Evolutionary conservation across 2,329 filamentous ascomycete species (phyloP), one percentile per base, ranked within the genome.

Genomic region (Boeremia exigua): DNA sequence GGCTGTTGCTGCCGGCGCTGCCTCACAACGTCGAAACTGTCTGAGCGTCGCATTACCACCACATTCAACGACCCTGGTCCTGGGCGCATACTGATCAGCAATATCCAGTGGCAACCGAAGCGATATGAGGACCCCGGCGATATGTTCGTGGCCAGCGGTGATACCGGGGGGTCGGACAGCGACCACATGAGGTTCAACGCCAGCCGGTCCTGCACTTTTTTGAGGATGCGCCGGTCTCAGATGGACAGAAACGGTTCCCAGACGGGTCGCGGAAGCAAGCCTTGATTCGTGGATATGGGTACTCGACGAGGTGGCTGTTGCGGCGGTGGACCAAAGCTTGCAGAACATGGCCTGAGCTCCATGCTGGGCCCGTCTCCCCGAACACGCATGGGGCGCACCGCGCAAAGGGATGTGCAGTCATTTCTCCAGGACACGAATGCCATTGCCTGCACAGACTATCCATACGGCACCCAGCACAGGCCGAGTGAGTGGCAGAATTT

Each of bases 251-350:
- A 63, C 61, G 59, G 60, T 56, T 60, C 59, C 39, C 56, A 19
- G 42, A 58, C 50, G 62, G 59, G 56, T 54, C 59, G 33, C 59
- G 61, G 62, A 54, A 28, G 55, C 19, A 38, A 55, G 57, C 50
- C 50, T 61, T 70, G 62, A 71, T 70, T 69, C 65, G 67, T 53
- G 46, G 50, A 60, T 54, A 29, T 30, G 48, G 52, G 65, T 63
- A 59, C 61, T 67, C 66, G 58, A 57, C 67, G 52, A 62, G 56
- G 53, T 70, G 66, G 67, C 63, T 68, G 60, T 65, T 69, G 67
- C 64, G 48, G 65, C 36, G 36, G 37, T 33, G 38, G 33, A 54
- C 42, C 47, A 61, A 63, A 63, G 54, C 58, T 57, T 65, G 55
- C 54, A 54, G 57, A 29, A 54, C 43, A 47, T 66, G 71, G 70